Percentiles rank a stretch among this genome's conserved stretches.
Conservation (phyloP, 768 basidiomycete species). For the Dentipellis sp. region DNA sequence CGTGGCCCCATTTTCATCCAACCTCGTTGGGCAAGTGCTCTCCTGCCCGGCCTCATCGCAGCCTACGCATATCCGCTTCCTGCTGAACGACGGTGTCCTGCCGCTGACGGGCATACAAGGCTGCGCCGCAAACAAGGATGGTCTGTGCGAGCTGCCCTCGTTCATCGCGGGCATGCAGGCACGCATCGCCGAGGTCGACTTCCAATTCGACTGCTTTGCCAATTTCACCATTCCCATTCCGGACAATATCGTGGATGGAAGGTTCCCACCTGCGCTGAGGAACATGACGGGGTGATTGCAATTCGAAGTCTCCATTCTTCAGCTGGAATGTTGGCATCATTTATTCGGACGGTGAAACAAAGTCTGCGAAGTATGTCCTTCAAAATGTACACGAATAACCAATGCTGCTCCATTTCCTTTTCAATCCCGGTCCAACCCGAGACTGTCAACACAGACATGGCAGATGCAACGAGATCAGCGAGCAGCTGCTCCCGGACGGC, state of each 20-base stretch:
- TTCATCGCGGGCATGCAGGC: slow-evolving; percentile 29
- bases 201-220: slow-evolving; percentile 31
- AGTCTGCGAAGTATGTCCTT: too few relatives aligned
- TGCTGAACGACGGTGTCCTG: slow-evolving; percentile 40
- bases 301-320: too few relatives aligned
- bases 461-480: slow-evolving; percentile 22
- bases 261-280: slow-evolving; percentile 1
- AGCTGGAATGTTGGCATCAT: too few relatives aligned
- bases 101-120: slow-evolving; percentile 35
- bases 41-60: slow-evolving; percentile 23
- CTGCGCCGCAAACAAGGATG: slow-evolving; percentile 31
- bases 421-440: too few relatives aligned
- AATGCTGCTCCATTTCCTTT: too few relatives aligned
- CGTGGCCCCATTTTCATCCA: slow-evolving; percentile 38
- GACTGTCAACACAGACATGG: slow-evolving; percentile 22
- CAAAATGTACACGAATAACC: too few relatives aligned
- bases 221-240: slow-evolving; percentile 36
- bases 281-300: neutral
- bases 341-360: too few relatives aligned
- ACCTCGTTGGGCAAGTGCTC: slow-evolving; percentile 38
- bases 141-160: slow-evolving; percentile 30
- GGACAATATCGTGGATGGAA: slow-evolving; percentile 31
- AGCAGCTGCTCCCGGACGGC: slow-evolving; percentile 24
- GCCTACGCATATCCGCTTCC: slow-evolving; percentile 29
- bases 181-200: slow-evolving; percentile 32